These are phyloP conservation scores for Cordyceps cicadae DNA, from an alignment of 2,329 filamentous ascomycete species.

Conservation along the genomic window DNA sequence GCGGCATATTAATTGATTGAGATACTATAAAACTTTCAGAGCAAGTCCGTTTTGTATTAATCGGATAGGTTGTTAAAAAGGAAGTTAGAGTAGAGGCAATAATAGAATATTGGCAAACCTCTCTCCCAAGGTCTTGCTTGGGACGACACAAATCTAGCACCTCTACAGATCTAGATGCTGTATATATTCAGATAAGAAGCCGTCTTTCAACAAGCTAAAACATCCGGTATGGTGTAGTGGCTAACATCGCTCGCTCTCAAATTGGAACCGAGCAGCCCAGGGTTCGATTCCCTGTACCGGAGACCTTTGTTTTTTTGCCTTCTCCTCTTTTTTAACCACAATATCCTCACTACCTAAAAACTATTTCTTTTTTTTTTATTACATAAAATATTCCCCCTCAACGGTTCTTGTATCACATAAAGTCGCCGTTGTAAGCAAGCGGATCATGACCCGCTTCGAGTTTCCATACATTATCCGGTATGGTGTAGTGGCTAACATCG, in stretches of 20 bases:
- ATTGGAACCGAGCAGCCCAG: conserved; percentile 14
- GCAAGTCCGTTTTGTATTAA: too few species aligned
- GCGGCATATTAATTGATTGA: background rate
- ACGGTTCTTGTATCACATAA: background rate
- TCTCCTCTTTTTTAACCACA: background rate
- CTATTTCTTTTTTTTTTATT: background rate
- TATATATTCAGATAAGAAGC: background rate
- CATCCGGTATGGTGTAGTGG: conserved; percentile 29
- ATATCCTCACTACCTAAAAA: background rate
- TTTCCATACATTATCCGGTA: conserved; percentile 19
- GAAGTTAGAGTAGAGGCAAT: background rate
- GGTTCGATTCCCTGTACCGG: conserved; percentile 16
- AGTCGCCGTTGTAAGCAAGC: background rate
- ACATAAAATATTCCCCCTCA: background rate
- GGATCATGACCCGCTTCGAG: background rate
- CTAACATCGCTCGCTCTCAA: conserved; percentile 30
- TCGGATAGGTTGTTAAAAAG: background rate
- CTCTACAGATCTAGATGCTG: background rate
- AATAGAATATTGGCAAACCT: too few species aligned
- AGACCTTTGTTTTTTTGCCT: conserved; percentile 8
- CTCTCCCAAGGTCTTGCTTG: too few species aligned
- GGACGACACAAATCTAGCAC: too few species aligned
- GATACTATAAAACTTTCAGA: too few species aligned
- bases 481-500: conserved; percentile 31
- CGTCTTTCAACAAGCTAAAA: background rate